Evolutionary conservation across 2,329 filamentous ascomycete species (phyloP).

Genomic region (Phaeosphaeria sp.): DNA sequence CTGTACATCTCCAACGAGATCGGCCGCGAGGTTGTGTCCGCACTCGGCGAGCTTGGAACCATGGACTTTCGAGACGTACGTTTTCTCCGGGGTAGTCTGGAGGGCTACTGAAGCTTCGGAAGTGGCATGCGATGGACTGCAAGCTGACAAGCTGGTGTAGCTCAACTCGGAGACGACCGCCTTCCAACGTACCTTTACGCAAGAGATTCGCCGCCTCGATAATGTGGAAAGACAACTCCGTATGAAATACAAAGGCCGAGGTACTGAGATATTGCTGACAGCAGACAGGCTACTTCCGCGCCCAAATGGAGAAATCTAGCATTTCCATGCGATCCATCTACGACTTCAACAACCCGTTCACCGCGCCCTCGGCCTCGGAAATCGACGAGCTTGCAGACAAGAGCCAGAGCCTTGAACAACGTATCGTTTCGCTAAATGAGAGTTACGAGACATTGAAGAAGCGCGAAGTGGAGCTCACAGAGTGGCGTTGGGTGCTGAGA

Average conservation of each 20-base stretch:
- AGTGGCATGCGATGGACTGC: conserved; percentile 24
- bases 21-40: conserved; percentile 94
- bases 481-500: conserved; percentile 97
- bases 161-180: conserved; percentile 91
- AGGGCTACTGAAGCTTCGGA: conserved; percentile 25
- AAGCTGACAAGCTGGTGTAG: conserved; percentile 57
- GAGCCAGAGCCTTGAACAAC: conserved; percentile 89
- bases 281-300: conserved; percentile 81
- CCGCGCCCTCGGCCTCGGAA: conserved; percentile 87
- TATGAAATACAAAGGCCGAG: conserved; percentile 58
- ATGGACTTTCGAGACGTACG: conserved; percentile 97
- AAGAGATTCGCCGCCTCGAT: conserved; percentile 95
- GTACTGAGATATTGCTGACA: conserved; percentile 21
- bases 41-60: conserved; percentile 91
- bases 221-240: conserved; percentile 98
- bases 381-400: conserved; percentile 96
- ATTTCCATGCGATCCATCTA: conserved; percentile 89
- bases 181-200: conserved; percentile 96
- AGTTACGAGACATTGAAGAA: conserved; percentile 99
- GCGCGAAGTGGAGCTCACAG: conserved; percentile 92
- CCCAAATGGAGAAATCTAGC: conserved; percentile 91
- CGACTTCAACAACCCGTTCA: conserved; percentile 85
- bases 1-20: conserved; percentile 99
- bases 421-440: conserved; percentile 90
- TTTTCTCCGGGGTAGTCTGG: too few relatives aligned